Conservation (phyloP, 306 rosid genomes). For the Quercus agrifolia region DNA sequence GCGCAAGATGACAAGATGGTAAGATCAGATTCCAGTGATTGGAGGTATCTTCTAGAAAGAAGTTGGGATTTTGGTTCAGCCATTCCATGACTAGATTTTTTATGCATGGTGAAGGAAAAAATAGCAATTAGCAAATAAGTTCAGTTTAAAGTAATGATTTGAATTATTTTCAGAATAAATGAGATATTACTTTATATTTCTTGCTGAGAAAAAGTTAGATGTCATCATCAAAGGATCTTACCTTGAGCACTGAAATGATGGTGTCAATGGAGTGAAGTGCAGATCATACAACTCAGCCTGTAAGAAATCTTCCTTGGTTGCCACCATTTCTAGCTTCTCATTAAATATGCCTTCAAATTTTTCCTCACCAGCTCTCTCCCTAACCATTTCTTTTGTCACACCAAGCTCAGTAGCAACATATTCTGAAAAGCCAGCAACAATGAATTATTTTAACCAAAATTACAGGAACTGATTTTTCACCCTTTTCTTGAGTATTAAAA, state of each 20-base stretch:
- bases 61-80: slow-evolving; percentile 33
- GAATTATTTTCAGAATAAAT: background rate
- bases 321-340: slow-evolving; percentile 34
- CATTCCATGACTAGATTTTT: slow-evolving; percentile 38
- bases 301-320: slow-evolving; percentile 26
- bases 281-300: slow-evolving; percentile 14
- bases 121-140: slow-evolving; percentile 2
- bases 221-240: slow-evolving; percentile 25
- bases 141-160: background rate
- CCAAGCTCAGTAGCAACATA: slow-evolving; percentile 24
- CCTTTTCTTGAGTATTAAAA: slow-evolving; percentile 3
- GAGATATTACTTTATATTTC: background rate
- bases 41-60: slow-evolving; percentile 31
- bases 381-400: slow-evolving; percentile 18
- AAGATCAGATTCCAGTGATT: slow-evolving; percentile 31
- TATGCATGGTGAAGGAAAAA: background rate
- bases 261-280: slow-evolving; percentile 42
- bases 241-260: slow-evolving; percentile 47
- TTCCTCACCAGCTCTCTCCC: slow-evolving; percentile 10
- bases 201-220: background rate
- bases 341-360: slow-evolving; percentile 24
- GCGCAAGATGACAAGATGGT: slow-evolving; percentile 19
- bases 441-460: slow-evolving; percentile 2
- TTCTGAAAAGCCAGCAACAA: slow-evolving; percentile 31
- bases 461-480: background rate